phyloP scores from a whole-genome alignment of 441 rosid species.

The Syzygium syzygioides region DNA sequence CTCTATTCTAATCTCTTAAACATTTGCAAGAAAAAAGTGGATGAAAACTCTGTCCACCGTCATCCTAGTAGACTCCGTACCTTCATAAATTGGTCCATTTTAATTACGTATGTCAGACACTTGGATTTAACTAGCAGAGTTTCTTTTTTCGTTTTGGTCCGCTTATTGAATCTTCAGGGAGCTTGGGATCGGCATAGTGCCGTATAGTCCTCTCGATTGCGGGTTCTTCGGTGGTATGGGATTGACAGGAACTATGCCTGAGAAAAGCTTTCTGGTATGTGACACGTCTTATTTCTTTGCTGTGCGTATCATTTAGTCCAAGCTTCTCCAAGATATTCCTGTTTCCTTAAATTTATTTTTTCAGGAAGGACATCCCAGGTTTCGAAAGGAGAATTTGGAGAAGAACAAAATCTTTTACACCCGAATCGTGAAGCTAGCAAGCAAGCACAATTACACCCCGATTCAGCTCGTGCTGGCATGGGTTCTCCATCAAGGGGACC shows the following conservation, averaged over 20 bases:
- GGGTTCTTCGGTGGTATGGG: slow-evolving; percentile 10
- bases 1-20: background rate
- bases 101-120: background rate
- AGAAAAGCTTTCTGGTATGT: background rate
- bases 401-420: background rate
- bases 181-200: slow-evolving; percentile 8
- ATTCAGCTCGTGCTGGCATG: background rate
- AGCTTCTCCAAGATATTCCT: background rate
- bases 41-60: background rate
- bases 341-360: background rate
- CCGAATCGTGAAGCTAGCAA: background rate
- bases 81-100: background rate
- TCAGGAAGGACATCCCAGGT: background rate
- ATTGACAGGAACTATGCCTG: background rate
- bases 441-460: background rate
- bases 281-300: background rate
- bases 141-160: background rate
- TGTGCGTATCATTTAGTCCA: background rate
- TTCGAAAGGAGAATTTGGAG: background rate
- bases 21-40: background rate
- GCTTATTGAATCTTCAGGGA: background rate
- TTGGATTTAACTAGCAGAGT: background rate
- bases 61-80: background rate
- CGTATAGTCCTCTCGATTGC: background rate
- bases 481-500: background rate